phyloP scores from a whole-genome alignment of 2,329 filamentous ascomycete species.

The Ophiocordyceps camponoti-floridani region DNA sequence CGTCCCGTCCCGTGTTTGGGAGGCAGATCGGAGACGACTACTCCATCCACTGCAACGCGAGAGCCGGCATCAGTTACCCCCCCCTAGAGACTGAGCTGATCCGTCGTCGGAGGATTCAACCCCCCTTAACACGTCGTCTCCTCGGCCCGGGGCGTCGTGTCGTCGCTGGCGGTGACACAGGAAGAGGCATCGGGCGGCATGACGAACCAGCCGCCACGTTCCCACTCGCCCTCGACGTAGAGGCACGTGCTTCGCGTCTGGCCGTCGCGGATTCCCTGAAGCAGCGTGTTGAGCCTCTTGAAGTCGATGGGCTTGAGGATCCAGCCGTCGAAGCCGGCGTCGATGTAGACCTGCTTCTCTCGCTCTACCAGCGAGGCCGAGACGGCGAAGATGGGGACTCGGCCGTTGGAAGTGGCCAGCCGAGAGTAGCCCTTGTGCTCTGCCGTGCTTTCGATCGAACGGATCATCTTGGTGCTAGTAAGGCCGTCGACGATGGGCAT shows the following conservation, averaged over 20 bases:
- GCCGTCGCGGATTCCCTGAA: slow-evolving; percentile 49
- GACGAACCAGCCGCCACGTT: slow-evolving; percentile 68
- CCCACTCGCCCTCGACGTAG: slow-evolving; percentile 60
- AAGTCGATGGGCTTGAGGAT: slow-evolving; percentile 82
- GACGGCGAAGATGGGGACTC: slow-evolving; percentile 70
- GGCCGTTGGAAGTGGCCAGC: slow-evolving; percentile 39
- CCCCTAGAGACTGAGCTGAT: no score
- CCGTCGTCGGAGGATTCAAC: no score
- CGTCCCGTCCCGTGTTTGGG: no score
- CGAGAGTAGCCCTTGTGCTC: slow-evolving; percentile 33
- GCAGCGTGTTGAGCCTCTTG: slow-evolving; percentile 48
- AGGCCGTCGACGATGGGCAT: slow-evolving; percentile 88
- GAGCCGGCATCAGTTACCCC: no score
- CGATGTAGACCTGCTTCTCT: slow-evolving; percentile 49
- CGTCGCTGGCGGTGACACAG: slow-evolving; percentile 5
- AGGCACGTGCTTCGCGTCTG: slow-evolving; percentile 40
- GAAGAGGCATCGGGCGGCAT: slow-evolving; percentile 3
- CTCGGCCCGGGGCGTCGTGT: slow-evolving; percentile 11
- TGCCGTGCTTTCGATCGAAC: slow-evolving; percentile 45
- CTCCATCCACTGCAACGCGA: no score
- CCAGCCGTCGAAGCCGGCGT: slow-evolving; percentile 78
- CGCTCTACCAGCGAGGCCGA: slow-evolving; percentile 66
- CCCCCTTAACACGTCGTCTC: not conserved
- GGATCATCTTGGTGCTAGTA: slow-evolving; percentile 67
- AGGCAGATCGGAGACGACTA: no score